Base-by-base conservation (phyloP, 768 basidiomycete genomes). In the Asterophora parasitica region DNA sequence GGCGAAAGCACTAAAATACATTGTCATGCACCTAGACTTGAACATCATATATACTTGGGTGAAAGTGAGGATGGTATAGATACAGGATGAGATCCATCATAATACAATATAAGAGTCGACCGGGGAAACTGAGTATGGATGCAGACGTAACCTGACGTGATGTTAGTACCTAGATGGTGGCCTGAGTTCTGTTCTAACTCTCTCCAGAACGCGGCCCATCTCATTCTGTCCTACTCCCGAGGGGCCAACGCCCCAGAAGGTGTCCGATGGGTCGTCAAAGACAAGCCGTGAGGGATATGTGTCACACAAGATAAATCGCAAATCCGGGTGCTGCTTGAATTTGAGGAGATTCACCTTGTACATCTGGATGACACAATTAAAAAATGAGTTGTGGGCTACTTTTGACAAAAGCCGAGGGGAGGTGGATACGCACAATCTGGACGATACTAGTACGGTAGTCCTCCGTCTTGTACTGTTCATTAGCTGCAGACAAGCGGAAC, bases 301-400 rank as follows among this genome's bases (percentile, higher is more conserved):
- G 16, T 63, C 58, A 17, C 12, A 91, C 73, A 57, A 77, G 57
- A 16, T 50, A 49, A 30, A 45, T 27, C 80, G 76, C 45, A 91
- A 61, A 26, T 75, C 67, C 0, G 76, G 67, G 58, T 92, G 85
- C 66, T 91, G 88, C 40, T 67, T 73, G 56, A 91, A 83, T 60
- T 92, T 92, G 51, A 73, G 57, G 51, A 73, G 73, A 41, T 89
- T 55, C 30, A 83, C 85, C 7, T 83, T 78, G 35, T 84, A 79
- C 79, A 88, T 78, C 86, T 87, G 15, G 26, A 9, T 51, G 36
- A 19, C 28, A 7, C 7, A n/a, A 19, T 3, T 6, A 23, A 23
- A 6, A 6, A 23, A 23, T 23, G 23, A 23, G 23, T 23, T 23
- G 23, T n/a, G n/a, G n/a, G n/a, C n/a, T n/a, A n/a, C n/a, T n/a